Conservation (phyloP, 2,329 filamentous ascomycete genomes). For the Tolypocladium ophioglossoides region DNA sequence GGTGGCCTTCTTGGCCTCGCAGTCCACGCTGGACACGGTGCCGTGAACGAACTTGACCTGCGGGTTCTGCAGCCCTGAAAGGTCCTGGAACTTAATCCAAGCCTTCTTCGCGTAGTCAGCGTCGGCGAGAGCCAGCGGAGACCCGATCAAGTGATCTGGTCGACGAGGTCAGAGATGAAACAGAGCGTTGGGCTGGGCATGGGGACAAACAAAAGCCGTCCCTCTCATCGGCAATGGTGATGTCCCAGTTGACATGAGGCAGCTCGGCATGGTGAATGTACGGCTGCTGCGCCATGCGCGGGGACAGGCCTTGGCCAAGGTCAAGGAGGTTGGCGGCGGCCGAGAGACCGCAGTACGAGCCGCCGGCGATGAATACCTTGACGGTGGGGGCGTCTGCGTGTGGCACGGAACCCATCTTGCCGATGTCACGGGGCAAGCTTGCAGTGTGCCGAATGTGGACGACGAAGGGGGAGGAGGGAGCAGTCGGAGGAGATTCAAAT, state of each 20-base stretch:
- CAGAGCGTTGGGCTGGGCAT: not conserved
- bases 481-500: not conserved
- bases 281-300: slow-evolving; percentile 31
- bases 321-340: slow-evolving; percentile 58
- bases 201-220: slow-evolving; percentile 64
- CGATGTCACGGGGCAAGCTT: not conserved
- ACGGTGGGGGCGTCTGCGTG: slow-evolving; percentile 22
- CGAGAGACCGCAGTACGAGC: slow-evolving; percentile 62
- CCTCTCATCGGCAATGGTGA: slow-evolving; percentile 68
- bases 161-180: slow-evolving; percentile 1
- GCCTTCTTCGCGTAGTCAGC: slow-evolving; percentile 52
- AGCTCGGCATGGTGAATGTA: slow-evolving; percentile 29
- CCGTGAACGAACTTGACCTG: slow-evolving; percentile 57
- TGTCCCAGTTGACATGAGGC: slow-evolving; percentile 47
- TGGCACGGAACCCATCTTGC: slow-evolving; percentile 19
- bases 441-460: not conserved
- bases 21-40: slow-evolving; percentile 49
- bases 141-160: slow-evolving; percentile 64
- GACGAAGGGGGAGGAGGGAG: not conserved
- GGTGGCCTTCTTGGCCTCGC: slow-evolving; percentile 45
- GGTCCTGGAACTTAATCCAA: slow-evolving; percentile 60
- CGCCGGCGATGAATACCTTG: slow-evolving; percentile 57
- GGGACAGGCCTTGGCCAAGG: slow-evolving; percentile 43
- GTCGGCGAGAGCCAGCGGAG: slow-evolving; percentile 59
- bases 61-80: slow-evolving; percentile 53